phyloP scores from a whole-genome alignment of 1,284 basidiomycete species.

The Boletellus deceptivus region DNA sequence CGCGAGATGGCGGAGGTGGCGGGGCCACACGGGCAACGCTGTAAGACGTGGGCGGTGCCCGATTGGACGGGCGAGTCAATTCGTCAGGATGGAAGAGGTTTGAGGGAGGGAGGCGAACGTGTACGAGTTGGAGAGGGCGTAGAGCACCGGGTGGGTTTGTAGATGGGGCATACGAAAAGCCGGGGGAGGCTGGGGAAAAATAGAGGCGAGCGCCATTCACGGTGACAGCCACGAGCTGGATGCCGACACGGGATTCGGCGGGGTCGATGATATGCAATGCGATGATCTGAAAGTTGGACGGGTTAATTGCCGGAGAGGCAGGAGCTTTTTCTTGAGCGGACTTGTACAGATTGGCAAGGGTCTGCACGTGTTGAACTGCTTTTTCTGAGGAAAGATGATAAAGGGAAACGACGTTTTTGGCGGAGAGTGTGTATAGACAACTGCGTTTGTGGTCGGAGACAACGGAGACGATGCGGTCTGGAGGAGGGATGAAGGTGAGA shows the following conservation, averaged over 20 bases:
- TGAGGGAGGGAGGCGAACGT: constrained; percentile 77
- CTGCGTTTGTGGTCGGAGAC: constrained; percentile 64
- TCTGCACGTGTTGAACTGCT: constrained; percentile 63
- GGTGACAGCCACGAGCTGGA: constrained; percentile 80
- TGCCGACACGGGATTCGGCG: constrained; percentile 59
- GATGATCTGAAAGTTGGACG: constrained; percentile 63
- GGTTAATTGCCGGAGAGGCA: constrained; percentile 66
- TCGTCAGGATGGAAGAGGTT: constrained; percentile 77
- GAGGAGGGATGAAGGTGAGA: constrained; percentile 9
- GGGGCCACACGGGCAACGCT: constrained; percentile 41
- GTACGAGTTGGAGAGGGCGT: constrained; percentile 62
- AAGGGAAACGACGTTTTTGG: constrained; percentile 68
- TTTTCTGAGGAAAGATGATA: constrained; percentile 63
- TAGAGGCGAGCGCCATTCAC: constrained; percentile 78
- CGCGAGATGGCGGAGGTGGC: constrained; percentile 45
- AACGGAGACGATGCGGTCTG: constrained; percentile 70
- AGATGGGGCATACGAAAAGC: constrained; percentile 31
- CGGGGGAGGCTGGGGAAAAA: constrained; percentile 58
- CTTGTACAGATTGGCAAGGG: constrained; percentile 67
- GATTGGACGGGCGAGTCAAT: constrained; percentile 48
- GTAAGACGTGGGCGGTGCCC: constrained; percentile 42
- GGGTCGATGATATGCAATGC: constrained; percentile 63
- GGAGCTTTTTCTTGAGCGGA: constrained; percentile 73
- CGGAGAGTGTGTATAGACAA: constrained; percentile 73
- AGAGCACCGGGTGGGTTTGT: constrained; percentile 34